phyloP scores from a whole-genome alignment of 306 rosid genomes.

The Oxytropis ochrocephala region DNA sequence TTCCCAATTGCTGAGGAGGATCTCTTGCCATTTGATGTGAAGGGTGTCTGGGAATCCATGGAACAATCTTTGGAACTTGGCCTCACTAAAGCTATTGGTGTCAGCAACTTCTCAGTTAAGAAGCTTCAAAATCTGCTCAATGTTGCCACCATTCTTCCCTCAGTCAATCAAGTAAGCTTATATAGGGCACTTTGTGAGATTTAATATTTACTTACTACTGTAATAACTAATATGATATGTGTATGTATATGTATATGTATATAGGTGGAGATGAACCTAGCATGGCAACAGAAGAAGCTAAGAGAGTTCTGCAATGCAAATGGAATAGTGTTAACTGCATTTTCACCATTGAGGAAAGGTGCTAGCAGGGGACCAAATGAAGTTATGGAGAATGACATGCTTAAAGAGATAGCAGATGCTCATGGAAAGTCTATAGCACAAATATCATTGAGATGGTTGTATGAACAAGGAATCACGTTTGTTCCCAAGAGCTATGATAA shows the following conservation, averaged over 20 bases:
- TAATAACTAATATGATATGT: not conserved
- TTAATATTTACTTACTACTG: not conserved
- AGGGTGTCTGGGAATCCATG: slow-evolving; percentile 51
- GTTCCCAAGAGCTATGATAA: slow-evolving; percentile 55
- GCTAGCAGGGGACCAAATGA: slow-evolving; percentile 39
- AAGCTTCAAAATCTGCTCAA: slow-evolving; percentile 35
- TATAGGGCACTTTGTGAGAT: no score
- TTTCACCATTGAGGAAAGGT: slow-evolving; percentile 54
- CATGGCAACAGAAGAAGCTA: slow-evolving; percentile 60
- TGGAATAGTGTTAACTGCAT: slow-evolving; percentile 47
- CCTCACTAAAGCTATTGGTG: slow-evolving; percentile 43
- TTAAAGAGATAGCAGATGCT: slow-evolving; percentile 41
- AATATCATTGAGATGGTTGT: slow-evolving; percentile 46
- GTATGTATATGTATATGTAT: not conserved
- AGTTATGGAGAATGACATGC: slow-evolving; percentile 43
- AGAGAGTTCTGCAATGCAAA: slow-evolving; percentile 42
- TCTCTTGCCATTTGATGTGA: slow-evolving; percentile 37
- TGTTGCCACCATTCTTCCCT: slow-evolving; percentile 27
- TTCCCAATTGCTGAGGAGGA: slow-evolving; percentile 28
- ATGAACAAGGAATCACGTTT: slow-evolving; percentile 41
- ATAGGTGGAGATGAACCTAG: slow-evolving; percentile 65
- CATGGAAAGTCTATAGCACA: slow-evolving; percentile 45
- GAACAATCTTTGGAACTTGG: slow-evolving; percentile 38
- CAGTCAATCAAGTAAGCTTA: slow-evolving; percentile 31
- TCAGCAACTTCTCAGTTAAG: slow-evolving; percentile 50